Evolutionary conservation across 768 basidiomycete genomes (phyloP), one percentile per base, ranked within the genome.

Genomic region (Boletus subcaerulescens): DNA sequence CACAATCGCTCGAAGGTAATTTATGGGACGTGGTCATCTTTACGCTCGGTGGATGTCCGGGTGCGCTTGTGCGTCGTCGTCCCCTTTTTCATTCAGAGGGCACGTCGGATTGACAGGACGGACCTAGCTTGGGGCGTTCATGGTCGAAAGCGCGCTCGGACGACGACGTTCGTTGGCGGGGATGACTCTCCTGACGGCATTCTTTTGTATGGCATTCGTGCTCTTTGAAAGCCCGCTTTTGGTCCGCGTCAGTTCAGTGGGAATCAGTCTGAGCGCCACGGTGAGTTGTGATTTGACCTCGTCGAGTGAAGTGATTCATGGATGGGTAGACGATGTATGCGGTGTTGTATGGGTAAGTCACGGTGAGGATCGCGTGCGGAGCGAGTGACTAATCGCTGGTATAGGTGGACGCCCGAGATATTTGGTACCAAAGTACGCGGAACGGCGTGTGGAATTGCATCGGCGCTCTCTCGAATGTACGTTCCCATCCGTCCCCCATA

Each of bases 11-110:
- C 15, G 78, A 81, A 60, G 81, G 80, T 52, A 87, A 83, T 42
- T 62, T 95, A 36, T 89, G 89, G 86, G 91, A 94, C 63, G 86
- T 93, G n/a, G 83, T 89, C 32, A 83, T 91, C 33, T 94, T 91
- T 60, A 89, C 92, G 1, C 57, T 93, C 8, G 92, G 89, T 14
- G 90, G 92, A 42, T 90, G 85, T 68, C 91, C 92, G 3, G 92
- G 92, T 39, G 84, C 91, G 9, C 74, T 93, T 48, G 91, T 92
- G 61, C 57, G 87, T 65, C 31, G n/a, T 62, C 38, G n/a, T 22
- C 31, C 44, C 4, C 29, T 1, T 58, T 53, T 58, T 14, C 20
- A 10, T 15, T 18, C 2, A 5, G 18, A n/a, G 17, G 38, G n/a
- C 4, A 12, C 0, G 26, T 41, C 36, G 22, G 26, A 12, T 29